A percentile compares a stretch with the other conserved stretches of the same genome.
Evolutionary conservation across 768 basidiomycete species (phyloP).

Genomic region (Cyclocybe cylindracea): DNA sequence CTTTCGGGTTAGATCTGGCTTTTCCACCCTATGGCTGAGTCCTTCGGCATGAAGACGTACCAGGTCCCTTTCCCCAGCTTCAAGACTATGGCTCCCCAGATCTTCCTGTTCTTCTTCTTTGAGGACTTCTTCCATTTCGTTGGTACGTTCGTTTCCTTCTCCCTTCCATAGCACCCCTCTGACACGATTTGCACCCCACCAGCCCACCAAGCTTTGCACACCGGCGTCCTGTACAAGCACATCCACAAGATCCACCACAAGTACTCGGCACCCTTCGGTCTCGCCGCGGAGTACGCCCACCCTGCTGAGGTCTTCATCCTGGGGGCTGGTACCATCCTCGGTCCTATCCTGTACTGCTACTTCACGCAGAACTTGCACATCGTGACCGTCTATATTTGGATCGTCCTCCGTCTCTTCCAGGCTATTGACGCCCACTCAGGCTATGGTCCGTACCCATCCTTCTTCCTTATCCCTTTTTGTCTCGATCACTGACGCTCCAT

Average conservation of each 20-base stretch:
- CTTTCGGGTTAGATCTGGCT: slow-evolving; percentile 67
- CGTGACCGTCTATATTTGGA: slow-evolving; percentile 91
- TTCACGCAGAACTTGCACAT: slow-evolving; percentile 83
- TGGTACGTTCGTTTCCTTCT: slow-evolving; percentile 39
- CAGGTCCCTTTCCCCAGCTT: slow-evolving; percentile 88
- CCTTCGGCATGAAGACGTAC: slow-evolving; percentile 88
- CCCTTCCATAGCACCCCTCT: slow-evolving; percentile 1
- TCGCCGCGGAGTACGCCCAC: slow-evolving; percentile 98
- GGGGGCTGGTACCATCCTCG: slow-evolving; percentile 86
- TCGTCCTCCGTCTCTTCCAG: slow-evolving; percentile 92
- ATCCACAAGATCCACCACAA: slow-evolving; percentile 99
- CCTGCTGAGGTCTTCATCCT: slow-evolving; percentile 96
- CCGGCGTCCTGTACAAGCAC: slow-evolving; percentile 80
- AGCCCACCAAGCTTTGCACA: slow-evolving; percentile 92
- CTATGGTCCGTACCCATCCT: slow-evolving; percentile 62
- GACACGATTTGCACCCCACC: slow-evolving; percentile 60
- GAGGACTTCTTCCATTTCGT: slow-evolving; percentile 96
- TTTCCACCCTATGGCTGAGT: slow-evolving; percentile 89
- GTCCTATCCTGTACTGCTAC: slow-evolving; percentile 85
- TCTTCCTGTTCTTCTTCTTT: slow-evolving; percentile 90
- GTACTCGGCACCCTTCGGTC: slow-evolving; percentile 94
- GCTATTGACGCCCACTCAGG: slow-evolving; percentile 97
- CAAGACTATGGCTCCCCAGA: slow-evolving; percentile 70
- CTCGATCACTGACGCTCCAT: not conserved
- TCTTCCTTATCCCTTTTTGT: not conserved